Base-by-base conservation (phyloP, 1,284 basidiomycete genomes). In the Microbotryum violaceum region DNA sequence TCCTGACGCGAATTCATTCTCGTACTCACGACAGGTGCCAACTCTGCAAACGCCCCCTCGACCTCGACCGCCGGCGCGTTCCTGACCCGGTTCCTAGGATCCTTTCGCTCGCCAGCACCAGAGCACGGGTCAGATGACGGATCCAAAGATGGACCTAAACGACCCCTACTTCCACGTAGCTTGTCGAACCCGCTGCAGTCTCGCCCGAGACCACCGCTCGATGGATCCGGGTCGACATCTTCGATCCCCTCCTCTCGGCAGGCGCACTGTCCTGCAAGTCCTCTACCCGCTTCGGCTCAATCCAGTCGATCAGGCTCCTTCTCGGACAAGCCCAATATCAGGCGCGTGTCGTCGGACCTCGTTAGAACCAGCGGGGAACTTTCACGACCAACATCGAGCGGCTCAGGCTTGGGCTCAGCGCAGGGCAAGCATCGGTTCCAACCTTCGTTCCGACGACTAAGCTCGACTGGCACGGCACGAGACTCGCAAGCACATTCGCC, bases 81-180 rank as follows among this genome's bases (percentile, higher is more conserved):
- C 45, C 61, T 67, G 44, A 61, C 53, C 4, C 60, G 66, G 20
- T 62, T 67, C 60, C 53, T 67, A 31, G 63, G 61, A 6, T 58
- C 53, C 16, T 62, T 67, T 25, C 63, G 66, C 45, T 53, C 63
- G 1, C 47, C 63, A 9, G 5, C 56, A 4, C 29, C 60, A 14
- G 21, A 23, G 48, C 29, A 23, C 21, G 21, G 23, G 12, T 49
- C 48, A 8, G 21, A 23, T 16, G 48, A 12, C 12, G 48, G 23
- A 29, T 23, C 48, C 12, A n/a, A 25, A 31, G 51, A 12, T 53
- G 25, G 1, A 3, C 50, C 16, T 48, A 57, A 4, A 6, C 66
- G 63, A n/a, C 63, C 65, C 0, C 42, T 51, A 1, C 55, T 67
- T 2, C 61, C 66, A 2, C 53, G 66, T 0, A 61, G 58, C 21